phyloP scores from a whole-genome alignment of 2,329 filamentous ascomycete genomes.

The Fusarium compactum region DNA sequence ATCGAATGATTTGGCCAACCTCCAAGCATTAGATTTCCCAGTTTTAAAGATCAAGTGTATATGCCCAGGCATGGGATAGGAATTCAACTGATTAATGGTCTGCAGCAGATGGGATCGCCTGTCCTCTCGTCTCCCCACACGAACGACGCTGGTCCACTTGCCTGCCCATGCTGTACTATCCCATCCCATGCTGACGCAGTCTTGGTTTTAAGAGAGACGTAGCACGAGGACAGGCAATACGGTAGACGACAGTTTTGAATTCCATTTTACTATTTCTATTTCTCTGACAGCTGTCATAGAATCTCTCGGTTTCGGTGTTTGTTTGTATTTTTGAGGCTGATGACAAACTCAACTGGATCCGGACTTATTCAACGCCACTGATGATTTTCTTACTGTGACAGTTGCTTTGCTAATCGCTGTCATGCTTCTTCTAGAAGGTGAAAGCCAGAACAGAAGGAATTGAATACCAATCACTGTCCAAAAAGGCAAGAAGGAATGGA shows the following conservation, averaged over 20 bases:
- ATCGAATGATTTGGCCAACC: conserved; percentile 27
- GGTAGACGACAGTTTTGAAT: conserved; percentile 1
- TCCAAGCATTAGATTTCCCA: conserved; percentile 2
- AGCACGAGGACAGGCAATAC: conserved; percentile 14
- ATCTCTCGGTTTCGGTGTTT: not conserved
- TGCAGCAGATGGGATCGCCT: conserved; percentile 5
- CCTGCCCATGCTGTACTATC: not conserved
- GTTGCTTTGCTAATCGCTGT: conserved; percentile 7
- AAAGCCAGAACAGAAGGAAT: not conserved
- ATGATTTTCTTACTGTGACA: not conserved
- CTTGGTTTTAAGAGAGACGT: not conserved
- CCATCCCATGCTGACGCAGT: conserved; percentile 3
- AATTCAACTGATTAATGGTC: not conserved
- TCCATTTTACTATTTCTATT: not conserved
- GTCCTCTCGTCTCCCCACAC: conserved; percentile 29
- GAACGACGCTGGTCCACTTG: conserved; percentile 16
- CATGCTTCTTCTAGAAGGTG: not conserved
- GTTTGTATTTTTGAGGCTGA: not conserved
- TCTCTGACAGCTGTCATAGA: conserved; percentile 2
- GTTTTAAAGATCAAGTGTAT: not conserved
- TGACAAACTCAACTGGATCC: conserved; percentile 15
- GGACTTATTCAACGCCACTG: conserved; percentile 6
- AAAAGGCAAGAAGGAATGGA: not conserved
- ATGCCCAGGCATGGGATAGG: conserved; percentile 1
- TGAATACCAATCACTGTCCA: not conserved